phyloP scores from a whole-genome alignment of 306 rosid species.

The Aeschynomene evenia region DNA sequence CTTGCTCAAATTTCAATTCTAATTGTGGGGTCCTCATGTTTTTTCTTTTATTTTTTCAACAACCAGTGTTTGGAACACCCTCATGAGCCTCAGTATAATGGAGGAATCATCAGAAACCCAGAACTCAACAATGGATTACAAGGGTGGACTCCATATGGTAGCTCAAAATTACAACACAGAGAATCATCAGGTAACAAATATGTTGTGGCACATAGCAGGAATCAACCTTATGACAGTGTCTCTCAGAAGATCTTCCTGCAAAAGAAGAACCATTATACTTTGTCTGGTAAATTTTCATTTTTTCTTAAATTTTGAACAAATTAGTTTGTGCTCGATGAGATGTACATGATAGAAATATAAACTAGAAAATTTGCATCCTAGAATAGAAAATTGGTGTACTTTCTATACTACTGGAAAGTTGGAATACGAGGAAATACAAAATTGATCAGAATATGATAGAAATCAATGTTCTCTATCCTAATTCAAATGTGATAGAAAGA shows the following conservation, averaged over 20 bases:
- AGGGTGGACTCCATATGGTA: conserved; percentile 60
- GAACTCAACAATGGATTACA: conserved; percentile 57
- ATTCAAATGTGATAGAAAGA: too few species aligned
- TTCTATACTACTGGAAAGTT: too few species aligned
- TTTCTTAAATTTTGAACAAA: too few species aligned
- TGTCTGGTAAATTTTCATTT: conserved; percentile 64
- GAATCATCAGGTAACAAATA: conserved; percentile 54
- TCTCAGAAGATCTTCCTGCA: conserved; percentile 52
- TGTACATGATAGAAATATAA: too few species aligned
- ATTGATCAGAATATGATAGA: too few species aligned
- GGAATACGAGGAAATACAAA: too few species aligned
- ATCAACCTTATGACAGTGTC: conserved; percentile 42
- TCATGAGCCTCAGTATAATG: conserved; percentile 56
- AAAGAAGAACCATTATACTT: conserved; percentile 45
- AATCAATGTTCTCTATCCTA: too few species aligned
- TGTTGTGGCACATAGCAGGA: conserved; percentile 58
- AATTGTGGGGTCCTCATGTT: background rate
- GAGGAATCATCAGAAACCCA: conserved; percentile 75
- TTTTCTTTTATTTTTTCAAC: too few species aligned
- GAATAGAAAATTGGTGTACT: too few species aligned
- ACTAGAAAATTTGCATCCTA: too few species aligned
- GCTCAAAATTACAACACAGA: conserved; percentile 44
- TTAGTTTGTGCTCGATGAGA: too few species aligned
- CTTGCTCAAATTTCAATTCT: background rate
- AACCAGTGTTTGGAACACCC: conserved; percentile 59